Conservation (phyloP, 208 protist species). For the Willaertia magna region DNA sequence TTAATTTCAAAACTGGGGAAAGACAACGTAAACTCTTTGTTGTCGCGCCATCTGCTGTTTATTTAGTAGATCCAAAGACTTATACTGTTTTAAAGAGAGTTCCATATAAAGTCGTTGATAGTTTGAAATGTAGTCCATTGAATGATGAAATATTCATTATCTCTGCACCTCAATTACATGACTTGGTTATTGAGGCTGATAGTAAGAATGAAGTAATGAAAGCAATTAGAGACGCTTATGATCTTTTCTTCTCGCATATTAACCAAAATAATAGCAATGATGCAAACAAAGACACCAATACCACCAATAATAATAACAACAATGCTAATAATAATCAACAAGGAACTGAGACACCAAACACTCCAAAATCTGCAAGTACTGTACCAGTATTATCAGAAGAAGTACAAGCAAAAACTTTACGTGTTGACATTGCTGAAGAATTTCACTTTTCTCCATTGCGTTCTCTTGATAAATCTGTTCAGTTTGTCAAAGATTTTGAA, state of each 20-base stretch:
- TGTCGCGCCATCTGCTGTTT: not conserved
- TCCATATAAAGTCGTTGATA: not conserved
- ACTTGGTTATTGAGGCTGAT: not conserved
- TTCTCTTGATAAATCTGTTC: not conserved
- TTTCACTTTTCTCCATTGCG: not conserved
- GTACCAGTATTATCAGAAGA: not conserved
- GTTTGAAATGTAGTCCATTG: not conserved
- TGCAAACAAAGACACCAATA: not conserved
- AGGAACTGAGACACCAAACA: too few relatives aligned
- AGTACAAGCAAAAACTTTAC: not conserved
- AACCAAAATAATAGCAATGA: not conserved
- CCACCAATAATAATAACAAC: not conserved
- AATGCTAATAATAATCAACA: not conserved
- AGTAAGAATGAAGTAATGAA: constrained; percentile 3
- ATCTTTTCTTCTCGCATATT: not conserved
- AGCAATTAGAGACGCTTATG: not conserved
- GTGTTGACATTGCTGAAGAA: not conserved
- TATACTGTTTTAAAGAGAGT: not conserved
- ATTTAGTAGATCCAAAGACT: not conserved
- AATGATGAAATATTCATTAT: not conserved
- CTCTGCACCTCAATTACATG: not conserved
- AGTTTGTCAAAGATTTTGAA: not conserved
- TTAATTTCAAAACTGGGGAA: not conserved
- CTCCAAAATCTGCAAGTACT: not conserved
- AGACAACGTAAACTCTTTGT: not conserved